Percentiles rank a stretch among this genome's conserved stretches.
phyloP scores from a whole-genome alignment of 2,329 filamentous ascomycete genomes.

The Apiospora phragmitis region DNA sequence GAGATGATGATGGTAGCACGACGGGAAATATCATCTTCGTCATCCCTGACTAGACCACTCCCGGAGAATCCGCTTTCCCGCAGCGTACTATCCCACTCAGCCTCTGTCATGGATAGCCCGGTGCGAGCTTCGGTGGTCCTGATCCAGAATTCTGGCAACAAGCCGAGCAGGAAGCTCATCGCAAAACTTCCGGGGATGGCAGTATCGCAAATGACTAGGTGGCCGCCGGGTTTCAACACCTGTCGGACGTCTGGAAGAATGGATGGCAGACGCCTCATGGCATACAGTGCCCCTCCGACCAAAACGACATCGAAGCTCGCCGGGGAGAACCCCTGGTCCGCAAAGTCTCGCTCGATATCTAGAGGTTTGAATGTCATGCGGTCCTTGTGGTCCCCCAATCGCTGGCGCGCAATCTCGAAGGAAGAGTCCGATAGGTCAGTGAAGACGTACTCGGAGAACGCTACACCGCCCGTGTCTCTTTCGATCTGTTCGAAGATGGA shows the following conservation, averaged over 20 bases:
- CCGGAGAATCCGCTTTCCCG: slow-evolving; percentile 15
- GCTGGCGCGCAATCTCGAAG: neutral
- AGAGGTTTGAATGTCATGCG: neutral
- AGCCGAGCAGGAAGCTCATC: slow-evolving; percentile 10
- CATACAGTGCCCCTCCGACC: neutral
- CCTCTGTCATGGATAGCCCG: slow-evolving; percentile 1
- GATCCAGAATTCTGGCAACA: slow-evolving; percentile 13
- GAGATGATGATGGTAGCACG: slow-evolving; percentile 10
- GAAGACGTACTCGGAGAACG: slow-evolving; percentile 9
- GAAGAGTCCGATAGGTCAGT: neutral
- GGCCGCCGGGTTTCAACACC: neutral
- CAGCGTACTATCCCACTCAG: slow-evolving; percentile 13
- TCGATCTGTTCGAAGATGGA: slow-evolving; percentile 1
- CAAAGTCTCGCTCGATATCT: neutral
- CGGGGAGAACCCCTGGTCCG: neutral
- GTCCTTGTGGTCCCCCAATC: neutral
- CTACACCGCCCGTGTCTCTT: neutral
- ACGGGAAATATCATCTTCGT: neutral
- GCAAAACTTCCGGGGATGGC: neutral
- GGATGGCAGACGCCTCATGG: neutral
- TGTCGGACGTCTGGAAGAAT: neutral
- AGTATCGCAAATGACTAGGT: neutral
- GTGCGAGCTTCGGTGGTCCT: neutral
- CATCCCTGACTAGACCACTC: slow-evolving; percentile 16
- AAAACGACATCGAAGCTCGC: neutral